phyloP scores from a whole-genome alignment of 805 yeast genomes.

The Wickerhamiella cacticola region DNA sequence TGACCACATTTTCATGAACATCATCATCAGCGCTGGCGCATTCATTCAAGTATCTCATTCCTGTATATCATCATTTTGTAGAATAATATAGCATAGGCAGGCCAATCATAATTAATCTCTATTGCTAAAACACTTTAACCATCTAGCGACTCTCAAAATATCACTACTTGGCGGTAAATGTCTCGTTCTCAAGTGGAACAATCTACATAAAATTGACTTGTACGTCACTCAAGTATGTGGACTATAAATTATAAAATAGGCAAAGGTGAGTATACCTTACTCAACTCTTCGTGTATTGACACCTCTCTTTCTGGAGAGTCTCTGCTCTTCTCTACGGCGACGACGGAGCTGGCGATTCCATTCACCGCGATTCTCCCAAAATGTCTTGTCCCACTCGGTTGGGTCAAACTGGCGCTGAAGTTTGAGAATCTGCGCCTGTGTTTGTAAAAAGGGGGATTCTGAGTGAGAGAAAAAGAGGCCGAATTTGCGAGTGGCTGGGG shows the following conservation, averaged over 20 bases:
- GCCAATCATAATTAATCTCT: too few species aligned
- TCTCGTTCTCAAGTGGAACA: too few species aligned
- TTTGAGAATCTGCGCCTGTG: constrained; percentile 70
- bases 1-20: too few species aligned
- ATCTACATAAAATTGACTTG: too few species aligned
- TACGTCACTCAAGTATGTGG: not conserved
- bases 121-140: too few species aligned
- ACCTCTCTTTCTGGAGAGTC: constrained; percentile 41
- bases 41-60: not conserved
- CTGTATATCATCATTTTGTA: not conserved
- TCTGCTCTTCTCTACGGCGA: constrained; percentile 58
- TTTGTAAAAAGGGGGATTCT: constrained; percentile 73
- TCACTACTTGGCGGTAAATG: too few species aligned
- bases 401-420: constrained; percentile 31
- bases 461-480: constrained; percentile 71
- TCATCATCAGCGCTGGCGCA: not conserved
- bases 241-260: not conserved
- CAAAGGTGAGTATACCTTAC: too few species aligned
- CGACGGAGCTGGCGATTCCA: constrained; percentile 64
- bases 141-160: too few species aligned
- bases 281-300: not conserved
- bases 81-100: not conserved
- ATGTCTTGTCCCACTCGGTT: constrained; percentile 56
- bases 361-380: constrained; percentile 74
- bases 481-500: constrained; percentile 23